Percentiles rank a stretch among this genome's conserved stretches.
These are phyloP conservation scores for Suillus subaureus DNA, from an alignment of 768 basidiomycete species.

Conservation along the genomic window DNA sequence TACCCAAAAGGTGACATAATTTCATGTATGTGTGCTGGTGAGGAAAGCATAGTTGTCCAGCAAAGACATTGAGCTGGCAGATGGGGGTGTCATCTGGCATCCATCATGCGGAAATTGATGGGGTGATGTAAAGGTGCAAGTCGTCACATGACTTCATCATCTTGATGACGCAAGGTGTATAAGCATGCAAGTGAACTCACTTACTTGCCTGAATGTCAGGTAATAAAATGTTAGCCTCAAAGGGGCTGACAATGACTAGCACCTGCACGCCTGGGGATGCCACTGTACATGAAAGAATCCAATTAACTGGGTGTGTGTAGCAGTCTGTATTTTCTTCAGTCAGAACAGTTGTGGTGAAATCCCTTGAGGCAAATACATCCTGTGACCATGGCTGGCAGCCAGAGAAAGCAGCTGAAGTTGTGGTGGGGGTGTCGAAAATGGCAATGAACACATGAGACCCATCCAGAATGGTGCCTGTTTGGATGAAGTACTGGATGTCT, in stretches of 20 bases:
- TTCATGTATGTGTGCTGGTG: constrained; percentile 18
- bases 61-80: constrained; percentile 22
- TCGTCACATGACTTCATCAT: constrained; percentile 39
- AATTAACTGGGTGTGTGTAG: constrained; percentile 17
- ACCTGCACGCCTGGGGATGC: neutral
- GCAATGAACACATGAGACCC: constrained; percentile 20
- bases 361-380: constrained; percentile 15
- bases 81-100: constrained; percentile 13
- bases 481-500: constrained; percentile 21
- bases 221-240: constrained; percentile 39
- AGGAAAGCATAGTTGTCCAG: constrained; percentile 27
- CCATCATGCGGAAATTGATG: constrained; percentile 12
- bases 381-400: neutral
- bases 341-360: constrained; percentile 10
- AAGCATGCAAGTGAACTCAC: constrained; percentile 39
- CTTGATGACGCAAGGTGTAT: constrained; percentile 37
- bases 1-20: constrained; percentile 21
- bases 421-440: constrained; percentile 19
- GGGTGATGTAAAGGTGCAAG: constrained; percentile 34
- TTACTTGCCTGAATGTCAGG: constrained; percentile 35
- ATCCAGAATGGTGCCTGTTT: constrained; percentile 22
- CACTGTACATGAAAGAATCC: constrained; percentile 15
- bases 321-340: neutral
- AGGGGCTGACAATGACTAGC: constrained; percentile 42
- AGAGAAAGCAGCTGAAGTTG: constrained; percentile 9